Base-by-base conservation (phyloP, 441 rosid species). In the Mallotus repandus region DNA sequence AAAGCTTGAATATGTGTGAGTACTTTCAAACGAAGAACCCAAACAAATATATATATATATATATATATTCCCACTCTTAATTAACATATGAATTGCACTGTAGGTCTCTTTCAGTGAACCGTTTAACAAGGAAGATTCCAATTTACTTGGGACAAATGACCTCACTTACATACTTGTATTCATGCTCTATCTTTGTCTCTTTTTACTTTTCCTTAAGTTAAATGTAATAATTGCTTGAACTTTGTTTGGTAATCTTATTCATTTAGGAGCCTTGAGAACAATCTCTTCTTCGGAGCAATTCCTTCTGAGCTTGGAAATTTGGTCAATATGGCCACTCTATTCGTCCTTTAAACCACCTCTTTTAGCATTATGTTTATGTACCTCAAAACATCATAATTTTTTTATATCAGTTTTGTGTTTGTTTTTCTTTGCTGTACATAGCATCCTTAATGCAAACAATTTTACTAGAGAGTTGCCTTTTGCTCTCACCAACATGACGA, bases 221-320 rank as follows among this genome's bases (percentile, higher is more conserved):
- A 29, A 29, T 29, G 32, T 29, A 29, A 29, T 29, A 29, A 29
- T 29, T 29, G 32, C 3, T 29, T 2, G 32, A 29, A 29, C 32
- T 29, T 29, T 29, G 32, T 29, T 29, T 29, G 12, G 18, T 65
- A 46, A 66, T 61, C 5, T 71, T 43, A 29, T 29, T 38, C n/a
- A 9, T 75, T 63, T 77, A 86, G 89, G 74, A 63, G 63, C 81
- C 66, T 86, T 9, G 85, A 86, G 72, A 81, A 71, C 61, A 86
- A 86, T 80, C 65, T 72, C 67, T 86, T 86, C 77, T 78, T 81
- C 14, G 87, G 89, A 67, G 70, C 68, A 21, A 32, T 86, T 77
- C 89, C 89, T 45, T 69, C 78, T 65, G 74, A 81, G 70, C 80
- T 86, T 2, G 86, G 85, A 67, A 84, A 73, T 43, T 63, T 84